Base-by-base conservation (phyloP, 805 yeast species). In the Monosporozyma servazzii region DNA sequence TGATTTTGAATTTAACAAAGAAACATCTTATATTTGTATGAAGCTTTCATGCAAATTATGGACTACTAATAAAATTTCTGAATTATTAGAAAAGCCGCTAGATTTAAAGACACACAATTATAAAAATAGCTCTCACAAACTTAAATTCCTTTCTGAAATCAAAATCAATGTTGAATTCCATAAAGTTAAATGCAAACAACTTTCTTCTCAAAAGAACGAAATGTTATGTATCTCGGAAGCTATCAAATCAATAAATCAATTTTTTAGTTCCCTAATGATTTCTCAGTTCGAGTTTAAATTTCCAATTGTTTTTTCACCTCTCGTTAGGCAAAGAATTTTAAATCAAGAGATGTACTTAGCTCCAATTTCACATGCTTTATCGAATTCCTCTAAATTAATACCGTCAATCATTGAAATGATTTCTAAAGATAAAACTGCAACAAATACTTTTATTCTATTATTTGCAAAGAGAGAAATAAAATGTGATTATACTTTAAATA, bases 261-360 rank as follows among this genome's bases (percentile, higher is more conserved):
- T 53, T 53, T 39, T 63, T 20, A 45, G 57, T 2, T 65, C 68
- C 1, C 50, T 68, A 31, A 41, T 68, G 15, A 17, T 65, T 2
- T 63, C 69, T 0, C 65, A 68, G 44, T 54, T 69, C 46, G 74
- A 70, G 47, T 65, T 67, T 41, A 62, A 60, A 36, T 63, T 60
- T 51, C 73, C 74, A 3, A 50, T 69, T 23, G 62, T 67, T 3
- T 70, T 69, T 48, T 68, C 65, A 13, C 49, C 50, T 25, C 49
- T 50, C 0, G 54, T 63, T 3, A 56, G 72, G 49, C 47, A 51
- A 1, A 49, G 58, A 8, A 52, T 66, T 2, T 45, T 45, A 11
- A 31, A 48, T n/a, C 68, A 67, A 46, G 59, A 56, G 42, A 39
- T 47, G 3, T 53, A 59, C 21, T 48, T 62, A 13, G 67, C 63